A percentile compares a stretch with the other conserved stretches of the same genome.
Evolutionary conservation across 805 yeast species (phyloP).

Genomic region (Sugiyamaella marilandica): DNA sequence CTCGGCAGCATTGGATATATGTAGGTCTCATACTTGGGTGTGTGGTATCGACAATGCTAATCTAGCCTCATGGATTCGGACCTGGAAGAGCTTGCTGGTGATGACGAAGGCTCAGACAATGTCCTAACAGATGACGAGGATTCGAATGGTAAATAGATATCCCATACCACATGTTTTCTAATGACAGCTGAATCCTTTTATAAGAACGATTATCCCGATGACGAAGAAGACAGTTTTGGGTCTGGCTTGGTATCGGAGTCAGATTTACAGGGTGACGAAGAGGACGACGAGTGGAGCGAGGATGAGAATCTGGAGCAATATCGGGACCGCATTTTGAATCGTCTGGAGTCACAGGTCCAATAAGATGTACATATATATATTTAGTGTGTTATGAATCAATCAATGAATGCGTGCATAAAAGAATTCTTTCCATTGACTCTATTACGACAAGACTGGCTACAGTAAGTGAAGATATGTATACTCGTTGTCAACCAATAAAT

Average conservation of each 20-base stretch:
- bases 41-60: conserved; percentile 1
- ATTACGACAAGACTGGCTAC: too few relatives aligned
- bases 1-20: conserved; percentile 37
- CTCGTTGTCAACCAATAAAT: too few relatives aligned
- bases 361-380: too few relatives aligned
- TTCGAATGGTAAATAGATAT: conserved; percentile 32
- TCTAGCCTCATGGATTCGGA: conserved; percentile 21
- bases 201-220: conserved; percentile 91
- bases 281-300: conserved; percentile 25
- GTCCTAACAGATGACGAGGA: conserved; percentile 36
- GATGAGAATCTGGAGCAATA: conserved; percentile 24
- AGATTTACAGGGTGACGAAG: conserved; percentile 16
- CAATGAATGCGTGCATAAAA: too few relatives aligned
- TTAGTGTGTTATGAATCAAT: too few relatives aligned
- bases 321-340: conserved; percentile 19
- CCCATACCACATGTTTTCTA: neutral
- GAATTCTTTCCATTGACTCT: too few relatives aligned
- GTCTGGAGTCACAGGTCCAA: conserved; percentile 12
- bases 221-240: conserved; percentile 52
- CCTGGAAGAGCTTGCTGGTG: conserved; percentile 32
- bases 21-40: neutral
- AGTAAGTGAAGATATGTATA: too few relatives aligned
- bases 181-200: conserved; percentile 76
- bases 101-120: conserved; percentile 36
- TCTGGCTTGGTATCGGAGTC: conserved; percentile 3